Conservation (phyloP, 1,139 yeast species). For the Pichia sp. region DNA sequence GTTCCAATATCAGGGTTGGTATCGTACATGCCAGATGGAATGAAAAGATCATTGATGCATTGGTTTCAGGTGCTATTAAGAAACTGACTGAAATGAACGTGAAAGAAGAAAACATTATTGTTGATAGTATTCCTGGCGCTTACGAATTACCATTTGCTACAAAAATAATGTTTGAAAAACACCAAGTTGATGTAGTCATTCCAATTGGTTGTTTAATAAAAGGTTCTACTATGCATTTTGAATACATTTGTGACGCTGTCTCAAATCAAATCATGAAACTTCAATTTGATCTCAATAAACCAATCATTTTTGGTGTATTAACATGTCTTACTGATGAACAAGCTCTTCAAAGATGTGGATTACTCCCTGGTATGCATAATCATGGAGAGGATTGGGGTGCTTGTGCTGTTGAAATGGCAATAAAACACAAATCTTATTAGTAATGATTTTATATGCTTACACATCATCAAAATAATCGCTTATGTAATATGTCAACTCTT, state of each 20-base stretch:
- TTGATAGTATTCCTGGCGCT: constrained; percentile 90
- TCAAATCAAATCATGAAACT: constrained; percentile 80
- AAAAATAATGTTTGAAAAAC: constrained; percentile 41
- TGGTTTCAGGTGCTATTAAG: constrained; percentile 69
- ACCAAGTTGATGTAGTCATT: constrained; percentile 68
- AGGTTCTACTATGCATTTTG: constrained; percentile 97
- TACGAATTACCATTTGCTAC: constrained; percentile 88
- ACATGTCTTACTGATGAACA: constrained; percentile 93
- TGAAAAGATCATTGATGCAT: constrained; percentile 60
- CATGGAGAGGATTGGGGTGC: constrained; percentile 99
- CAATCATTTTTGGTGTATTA: constrained; percentile 87
- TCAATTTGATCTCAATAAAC: constrained; percentile 62
- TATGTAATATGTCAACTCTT: too few species aligned
- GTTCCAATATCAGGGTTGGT: constrained; percentile 63
- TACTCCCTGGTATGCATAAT: constrained; percentile 75
- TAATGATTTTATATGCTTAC: too few species aligned
- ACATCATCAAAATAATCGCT: too few species aligned
- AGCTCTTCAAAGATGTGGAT: constrained; percentile 91
- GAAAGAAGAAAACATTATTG: constrained; percentile 59
- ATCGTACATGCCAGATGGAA: constrained; percentile 98
- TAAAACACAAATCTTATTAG: not conserved
- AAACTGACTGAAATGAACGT: constrained; percentile 63
- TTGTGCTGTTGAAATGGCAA: constrained; percentile 93
- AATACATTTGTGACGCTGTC: constrained; percentile 88
- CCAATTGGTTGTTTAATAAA: constrained; percentile 93